phyloP scores from a whole-genome alignment of 2,329 filamentous ascomycete species.

The Claviceps sorghi region DNA sequence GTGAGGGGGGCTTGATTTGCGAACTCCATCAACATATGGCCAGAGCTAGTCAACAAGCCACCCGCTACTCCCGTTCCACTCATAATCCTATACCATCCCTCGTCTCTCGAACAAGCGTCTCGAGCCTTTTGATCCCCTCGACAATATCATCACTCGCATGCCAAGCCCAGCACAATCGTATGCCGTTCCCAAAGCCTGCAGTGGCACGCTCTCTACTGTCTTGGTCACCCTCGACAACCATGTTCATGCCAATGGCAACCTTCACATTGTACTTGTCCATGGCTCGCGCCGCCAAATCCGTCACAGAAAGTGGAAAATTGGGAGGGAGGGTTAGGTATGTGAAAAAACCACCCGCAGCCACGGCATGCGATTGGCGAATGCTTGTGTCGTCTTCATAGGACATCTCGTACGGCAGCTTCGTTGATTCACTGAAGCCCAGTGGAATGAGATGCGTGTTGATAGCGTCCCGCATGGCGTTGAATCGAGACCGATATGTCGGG shows the following conservation, averaged over 20 bases:
- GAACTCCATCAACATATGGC: too few relatives aligned
- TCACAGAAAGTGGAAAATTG: background rate
- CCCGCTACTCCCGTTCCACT: too few relatives aligned
- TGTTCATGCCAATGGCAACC: slow-evolving; percentile 54
- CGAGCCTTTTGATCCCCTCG: slow-evolving; percentile 54
- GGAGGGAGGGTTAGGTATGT: background rate
- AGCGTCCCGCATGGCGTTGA: slow-evolving; percentile 8
- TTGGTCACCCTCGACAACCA: slow-evolving; percentile 49
- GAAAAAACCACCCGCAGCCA: slow-evolving; percentile 1
- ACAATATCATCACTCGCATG: slow-evolving; percentile 49
- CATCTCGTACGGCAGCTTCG: slow-evolving; percentile 7
- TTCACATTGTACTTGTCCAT: slow-evolving; percentile 49
- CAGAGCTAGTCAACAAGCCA: too few relatives aligned
- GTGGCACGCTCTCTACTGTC: slow-evolving; percentile 13
- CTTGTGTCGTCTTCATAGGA: background rate
- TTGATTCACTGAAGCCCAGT: slow-evolving; percentile 8
- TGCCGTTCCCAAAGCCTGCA: slow-evolving; percentile 40
- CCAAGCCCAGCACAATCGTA: slow-evolving; percentile 61
- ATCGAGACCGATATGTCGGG: slow-evolving; percentile 10
- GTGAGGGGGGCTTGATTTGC: too few relatives aligned
- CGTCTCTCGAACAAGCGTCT: background rate
- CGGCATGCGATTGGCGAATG: background rate
- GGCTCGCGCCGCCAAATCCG: slow-evolving; percentile 20
- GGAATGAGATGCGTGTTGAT: slow-evolving; percentile 9
- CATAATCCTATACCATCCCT: background rate